Evolutionary conservation across 2,329 filamentous ascomycete genomes (phyloP), one percentile per base, ranked within the genome.

Genomic region (Nemania serpens): DNA sequence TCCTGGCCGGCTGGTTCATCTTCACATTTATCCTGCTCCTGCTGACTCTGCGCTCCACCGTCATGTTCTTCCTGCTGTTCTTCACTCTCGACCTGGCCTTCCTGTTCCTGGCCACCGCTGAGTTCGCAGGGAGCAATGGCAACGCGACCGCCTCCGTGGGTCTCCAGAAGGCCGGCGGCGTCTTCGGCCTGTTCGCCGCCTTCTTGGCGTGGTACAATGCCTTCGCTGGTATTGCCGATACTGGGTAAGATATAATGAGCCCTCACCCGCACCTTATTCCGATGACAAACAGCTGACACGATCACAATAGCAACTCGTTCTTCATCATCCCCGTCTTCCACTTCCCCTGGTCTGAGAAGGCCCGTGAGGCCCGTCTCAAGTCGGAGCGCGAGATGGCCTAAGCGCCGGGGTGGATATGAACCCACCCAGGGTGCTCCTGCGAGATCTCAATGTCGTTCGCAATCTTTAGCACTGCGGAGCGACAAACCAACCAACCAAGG

Each of bases 261-360:
- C 33, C n/a, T 43, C 17, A 15, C 3, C n/a, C 18, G n/a, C 17
- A 12, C 15, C 3, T 15, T 58, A 13, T 39, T 47, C 13, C n/a
- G 12, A 22, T 4, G 36, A 52, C 13, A 7, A 25, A 15, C n/a
- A 12, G 46, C 58, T 62, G 58, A 62, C 43, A 2, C 2, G 11
- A 42, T 57, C 46, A 2, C 34, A 55, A 62, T 71, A 95, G 91
- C 81, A 88, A 88, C 78, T 88, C 85, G 29, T 97, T 97, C 87
- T 95, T 97, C 82, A 83, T 95, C 76, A 87, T 96, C 64, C 94
- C 93, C 53, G 93, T 97, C 65, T 88, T 90, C 70, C 93, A 97
- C 82, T 96, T 97, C 83, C 94, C 93, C 55, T 97, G 94, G 94
- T 94, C 91, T 39, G 89, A 90, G 70, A 90, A 89, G 78, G 90